Percentiles rank a stretch among this genome's conserved stretches.
phyloP scores from a whole-genome alignment of 1,139 yeast genomes.

The Suhomyces choctaworum region DNA sequence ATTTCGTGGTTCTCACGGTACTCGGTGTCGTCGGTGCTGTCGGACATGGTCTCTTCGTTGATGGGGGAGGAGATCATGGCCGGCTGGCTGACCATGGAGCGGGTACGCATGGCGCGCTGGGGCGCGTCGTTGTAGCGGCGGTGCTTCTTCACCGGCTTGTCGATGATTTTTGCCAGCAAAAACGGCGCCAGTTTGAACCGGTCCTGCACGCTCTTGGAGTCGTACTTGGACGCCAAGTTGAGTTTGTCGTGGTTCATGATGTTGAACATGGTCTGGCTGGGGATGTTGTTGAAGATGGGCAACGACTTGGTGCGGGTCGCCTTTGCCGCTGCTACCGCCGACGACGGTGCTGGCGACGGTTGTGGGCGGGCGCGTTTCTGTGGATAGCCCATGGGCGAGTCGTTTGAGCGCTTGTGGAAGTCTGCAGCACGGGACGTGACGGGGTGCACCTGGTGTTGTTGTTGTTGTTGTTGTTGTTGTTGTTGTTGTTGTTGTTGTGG shows the following conservation, averaged over 20 bases:
- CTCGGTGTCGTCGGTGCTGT: constrained; percentile 35
- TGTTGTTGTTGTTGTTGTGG: constrained; percentile 2
- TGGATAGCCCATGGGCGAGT: constrained; percentile 11
- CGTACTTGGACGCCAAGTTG: constrained; percentile 42
- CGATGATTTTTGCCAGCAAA: constrained; percentile 41
- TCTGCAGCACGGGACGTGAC: background rate
- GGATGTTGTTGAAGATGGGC: constrained; percentile 53
- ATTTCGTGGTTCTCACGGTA: constrained; percentile 26
- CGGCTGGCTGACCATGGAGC: constrained; percentile 40
- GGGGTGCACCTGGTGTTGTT: constrained; percentile 3
- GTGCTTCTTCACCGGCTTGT: constrained; percentile 37
- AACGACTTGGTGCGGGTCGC: constrained; percentile 68
- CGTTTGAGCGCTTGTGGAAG: constrained; percentile 6
- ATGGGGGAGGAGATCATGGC: constrained; percentile 42
- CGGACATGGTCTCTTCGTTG: constrained; percentile 39
- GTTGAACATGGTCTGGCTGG: constrained; percentile 41
- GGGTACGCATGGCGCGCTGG: constrained; percentile 46
- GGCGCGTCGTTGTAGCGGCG: constrained; percentile 34
- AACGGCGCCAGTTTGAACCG: constrained; percentile 52
- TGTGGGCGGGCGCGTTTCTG: constrained; percentile 11
- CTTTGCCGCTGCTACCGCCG: constrained; percentile 43
- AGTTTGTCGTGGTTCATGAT: constrained; percentile 46
- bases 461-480: too few species aligned
- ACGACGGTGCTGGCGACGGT: constrained; percentile 6
- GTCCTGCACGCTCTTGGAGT: constrained; percentile 45